phyloP scores from a whole-genome alignment of 345 rosid species.

The Nephelium lappaceum region DNA sequence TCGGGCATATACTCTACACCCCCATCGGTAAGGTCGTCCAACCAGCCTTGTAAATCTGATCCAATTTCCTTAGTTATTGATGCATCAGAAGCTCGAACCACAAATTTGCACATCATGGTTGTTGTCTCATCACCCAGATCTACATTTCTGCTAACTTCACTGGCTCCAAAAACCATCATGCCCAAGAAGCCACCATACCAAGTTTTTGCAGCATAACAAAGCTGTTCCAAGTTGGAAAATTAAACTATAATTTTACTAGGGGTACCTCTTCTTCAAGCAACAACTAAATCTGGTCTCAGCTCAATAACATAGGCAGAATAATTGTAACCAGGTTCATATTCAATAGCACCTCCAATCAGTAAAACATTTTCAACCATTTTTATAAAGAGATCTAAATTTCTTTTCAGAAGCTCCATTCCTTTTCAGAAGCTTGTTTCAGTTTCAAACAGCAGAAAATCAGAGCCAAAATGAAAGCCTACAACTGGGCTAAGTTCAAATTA shows the following conservation, averaged over 20 bases:
- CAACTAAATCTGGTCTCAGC: background rate
- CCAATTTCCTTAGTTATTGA: slow-evolving; percentile 91
- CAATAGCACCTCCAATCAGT: background rate
- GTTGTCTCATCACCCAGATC: slow-evolving; percentile 97
- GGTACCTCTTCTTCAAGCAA: background rate
- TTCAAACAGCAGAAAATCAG: background rate
- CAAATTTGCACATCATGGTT: slow-evolving; percentile 96
- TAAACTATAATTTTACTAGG: background rate
- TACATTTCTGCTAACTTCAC: slow-evolving; percentile 98
- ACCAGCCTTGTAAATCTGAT: slow-evolving; percentile 93
- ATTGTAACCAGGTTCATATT: background rate
- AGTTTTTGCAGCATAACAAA: slow-evolving; percentile 95
- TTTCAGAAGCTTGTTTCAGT: slow-evolving; percentile 5
- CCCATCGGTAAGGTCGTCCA: slow-evolving; percentile 93
- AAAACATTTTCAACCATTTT: background rate
- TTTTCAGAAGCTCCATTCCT: background rate
- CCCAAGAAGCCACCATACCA: slow-evolving; percentile 97
- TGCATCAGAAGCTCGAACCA: slow-evolving; percentile 94
- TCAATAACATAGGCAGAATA: background rate
- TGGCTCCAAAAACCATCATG: slow-evolving; percentile 96
- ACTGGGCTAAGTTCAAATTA: background rate
- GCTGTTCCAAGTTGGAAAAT: slow-evolving; percentile 44
- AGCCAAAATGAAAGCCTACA: background rate
- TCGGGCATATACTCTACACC: slow-evolving; percentile 97
- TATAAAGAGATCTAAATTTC: background rate